A percentile compares a stretch with the other conserved stretches of the same genome.
These are phyloP conservation scores for Chiua virens DNA, from an alignment of 768 basidiomycete species.

Conservation along the genomic window DNA sequence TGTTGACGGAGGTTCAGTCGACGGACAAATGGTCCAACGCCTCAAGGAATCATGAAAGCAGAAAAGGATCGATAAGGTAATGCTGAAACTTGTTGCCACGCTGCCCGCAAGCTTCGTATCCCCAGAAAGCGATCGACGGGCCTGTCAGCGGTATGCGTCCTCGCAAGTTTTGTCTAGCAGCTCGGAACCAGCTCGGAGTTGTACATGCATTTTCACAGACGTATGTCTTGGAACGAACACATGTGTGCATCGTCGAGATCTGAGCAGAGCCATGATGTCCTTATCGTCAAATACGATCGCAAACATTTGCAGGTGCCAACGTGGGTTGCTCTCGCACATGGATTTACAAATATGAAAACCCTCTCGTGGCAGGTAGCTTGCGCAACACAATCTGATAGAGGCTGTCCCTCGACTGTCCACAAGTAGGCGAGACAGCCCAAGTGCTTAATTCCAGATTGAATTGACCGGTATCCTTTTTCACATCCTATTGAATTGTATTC, in stretches of 20 bases:
- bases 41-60: conserved; percentile 31
- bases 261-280: conserved; percentile 1
- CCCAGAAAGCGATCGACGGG: conserved; percentile 21
- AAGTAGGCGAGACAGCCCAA: neutral
- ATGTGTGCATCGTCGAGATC: conserved; percentile 14
- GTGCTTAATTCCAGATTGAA: neutral
- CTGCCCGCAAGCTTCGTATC: conserved; percentile 13
- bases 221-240: conserved; percentile 19
- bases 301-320: neutral
- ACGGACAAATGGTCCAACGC: conserved; percentile 15
- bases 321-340: neutral
- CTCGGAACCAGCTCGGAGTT: neutral
- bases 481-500: neutral
- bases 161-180: conserved; percentile 1
- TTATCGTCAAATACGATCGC: conserved; percentile 30
- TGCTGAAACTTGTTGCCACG: conserved; percentile 26
- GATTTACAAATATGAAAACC: conserved; percentile 18
- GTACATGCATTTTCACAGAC: neutral
- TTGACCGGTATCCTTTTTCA: neutral
- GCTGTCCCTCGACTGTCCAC: neutral
- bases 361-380: neutral
- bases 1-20: conserved; percentile 14
- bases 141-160: conserved; percentile 2
- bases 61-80: conserved; percentile 28
- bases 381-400: neutral